Evolutionary conservation across 192 early-diverging fungal species (phyloP), one percentile per base, ranked within the genome.

Genomic region (Coemansia sp.): DNA sequence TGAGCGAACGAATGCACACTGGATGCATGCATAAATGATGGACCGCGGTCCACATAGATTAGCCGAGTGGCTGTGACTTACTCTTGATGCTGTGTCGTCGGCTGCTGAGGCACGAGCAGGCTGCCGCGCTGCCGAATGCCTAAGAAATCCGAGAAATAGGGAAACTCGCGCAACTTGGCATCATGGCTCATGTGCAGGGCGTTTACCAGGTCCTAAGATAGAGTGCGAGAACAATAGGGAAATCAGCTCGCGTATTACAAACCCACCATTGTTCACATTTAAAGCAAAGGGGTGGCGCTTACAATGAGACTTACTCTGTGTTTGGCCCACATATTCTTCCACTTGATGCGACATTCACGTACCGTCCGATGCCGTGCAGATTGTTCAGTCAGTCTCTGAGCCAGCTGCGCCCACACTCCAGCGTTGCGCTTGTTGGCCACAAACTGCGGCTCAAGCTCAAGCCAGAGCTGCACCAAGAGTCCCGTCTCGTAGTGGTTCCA

Each of bases 271-370:
- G 30, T 33, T 58, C 30, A 2, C 26, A 26, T 16, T 17, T 55
- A 9, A 23, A 10, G 9, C 17, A 55, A 40, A 38, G 38, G 17
- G 35, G 37, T 19, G 23, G 64, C 64, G 44, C 30, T 17, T 14
- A 58, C 30, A n/a, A 32, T 32, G 30, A n/a, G 5, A 72, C 80
- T 75, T 78, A 83, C 80, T 68, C 80, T 74, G 64, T 83, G 80
- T 62, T 83, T 83, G 26, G 80, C 80, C 80, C 80, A 83, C 80
- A 83, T 83, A 67, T 83, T 83, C 67, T 83, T 83, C 80, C 80
- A 83, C 52, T 83, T 83, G 23, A 83, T 83, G 30, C 80, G 80
- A 64, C 80, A 83, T 70, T 83, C 80, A 61, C 80, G 80, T 28
- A 83, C 80, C 4, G 72, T 78, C 59, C 80, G 80, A 33, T 73